phyloP scores from a whole-genome alignment of 495 filamentous ascomycete species.

The Penicillium psychrofluorescens region DNA sequence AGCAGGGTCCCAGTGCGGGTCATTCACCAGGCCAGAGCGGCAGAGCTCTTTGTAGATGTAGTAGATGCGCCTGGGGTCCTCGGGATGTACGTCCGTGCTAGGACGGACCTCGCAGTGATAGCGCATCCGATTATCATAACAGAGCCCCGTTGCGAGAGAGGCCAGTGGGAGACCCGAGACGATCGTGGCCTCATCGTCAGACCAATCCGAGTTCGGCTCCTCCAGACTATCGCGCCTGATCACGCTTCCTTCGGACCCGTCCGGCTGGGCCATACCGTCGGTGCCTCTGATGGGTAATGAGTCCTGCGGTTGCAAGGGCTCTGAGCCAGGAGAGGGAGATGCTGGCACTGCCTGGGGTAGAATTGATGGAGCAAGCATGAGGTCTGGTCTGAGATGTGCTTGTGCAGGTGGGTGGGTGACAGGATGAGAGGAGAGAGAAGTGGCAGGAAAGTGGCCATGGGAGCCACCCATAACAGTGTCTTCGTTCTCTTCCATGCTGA shows the following conservation, averaged over 20 bases:
- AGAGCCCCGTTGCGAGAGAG: slow-evolving; percentile 62
- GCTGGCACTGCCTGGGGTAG: slow-evolving; percentile 1
- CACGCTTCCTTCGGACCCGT: slow-evolving; percentile 10
- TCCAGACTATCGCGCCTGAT: slow-evolving; percentile 25
- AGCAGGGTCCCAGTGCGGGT: slow-evolving; percentile 37
- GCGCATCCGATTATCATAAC: slow-evolving; percentile 91
- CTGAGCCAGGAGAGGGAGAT: slow-evolving; percentile 11
- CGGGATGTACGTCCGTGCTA: slow-evolving; percentile 71
- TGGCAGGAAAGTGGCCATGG: slow-evolving; percentile 9
- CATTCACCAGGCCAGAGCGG: slow-evolving; percentile 64
- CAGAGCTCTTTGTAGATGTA: slow-evolving; percentile 83
- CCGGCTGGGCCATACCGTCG: slow-evolving; percentile 14
- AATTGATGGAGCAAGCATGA: slow-evolving; percentile 22
- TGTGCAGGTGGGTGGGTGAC: slow-evolving; percentile 7
- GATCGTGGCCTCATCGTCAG: slow-evolving; percentile 21
- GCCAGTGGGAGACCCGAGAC: slow-evolving; percentile 28
- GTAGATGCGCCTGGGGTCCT: slow-evolving; percentile 85
- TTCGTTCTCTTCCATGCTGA: slow-evolving; percentile 30
- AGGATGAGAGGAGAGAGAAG: slow-evolving; percentile 7
- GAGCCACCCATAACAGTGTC: slow-evolving; percentile 36
- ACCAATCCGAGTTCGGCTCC: slow-evolving; percentile 37
- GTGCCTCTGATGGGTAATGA: slow-evolving; percentile 1
- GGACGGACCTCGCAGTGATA: slow-evolving; percentile 76
- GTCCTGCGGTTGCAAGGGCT: slow-evolving; percentile 3
- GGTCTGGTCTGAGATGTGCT: slow-evolving; percentile 11